A percentile compares a stretch with the other conserved stretches of the same genome.
Evolutionary conservation across 2,329 filamentous ascomycete species (phyloP).

Genomic region (Cladosporium sp.): DNA sequence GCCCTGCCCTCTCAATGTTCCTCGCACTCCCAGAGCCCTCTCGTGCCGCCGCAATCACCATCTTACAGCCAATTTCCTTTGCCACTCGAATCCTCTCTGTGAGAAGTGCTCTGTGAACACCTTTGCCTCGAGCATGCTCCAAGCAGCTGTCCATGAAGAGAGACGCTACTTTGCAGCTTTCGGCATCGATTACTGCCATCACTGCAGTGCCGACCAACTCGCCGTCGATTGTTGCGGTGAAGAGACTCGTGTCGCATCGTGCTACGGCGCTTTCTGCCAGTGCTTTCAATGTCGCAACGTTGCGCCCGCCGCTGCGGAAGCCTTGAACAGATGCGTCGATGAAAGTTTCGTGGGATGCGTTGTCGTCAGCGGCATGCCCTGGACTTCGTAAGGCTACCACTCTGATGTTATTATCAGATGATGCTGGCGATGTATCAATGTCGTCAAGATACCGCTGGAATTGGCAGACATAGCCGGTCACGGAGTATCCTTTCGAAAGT

Average conservation of each 20-base stretch:
- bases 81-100: neutral
- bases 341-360: neutral
- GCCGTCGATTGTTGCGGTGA: neutral
- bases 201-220: neutral
- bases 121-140: neutral
- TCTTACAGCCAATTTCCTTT: neutral
- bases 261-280: neutral
- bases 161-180: neutral
- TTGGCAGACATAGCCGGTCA: neutral
- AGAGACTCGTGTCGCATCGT: neutral
- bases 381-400: neutral
- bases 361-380: neutral
- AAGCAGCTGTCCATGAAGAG: neutral
- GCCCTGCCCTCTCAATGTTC: neutral
- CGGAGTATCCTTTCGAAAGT: neutral
- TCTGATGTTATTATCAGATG: neutral
- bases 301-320: neutral
- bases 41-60: neutral
- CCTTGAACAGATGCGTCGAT: slow-evolving; percentile 1
- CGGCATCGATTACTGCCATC: neutral
- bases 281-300: neutral
- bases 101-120: slow-evolving; percentile 1
- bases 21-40: slow-evolving; percentile 5
- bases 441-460: neutral
- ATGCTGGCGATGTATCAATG: neutral